A percentile compares a stretch with the other conserved stretches of the same genome.
These are phyloP conservation scores for Ustilago hordei DNA, from an alignment of 1,284 basidiomycete species.

Conservation along the genomic window DNA sequence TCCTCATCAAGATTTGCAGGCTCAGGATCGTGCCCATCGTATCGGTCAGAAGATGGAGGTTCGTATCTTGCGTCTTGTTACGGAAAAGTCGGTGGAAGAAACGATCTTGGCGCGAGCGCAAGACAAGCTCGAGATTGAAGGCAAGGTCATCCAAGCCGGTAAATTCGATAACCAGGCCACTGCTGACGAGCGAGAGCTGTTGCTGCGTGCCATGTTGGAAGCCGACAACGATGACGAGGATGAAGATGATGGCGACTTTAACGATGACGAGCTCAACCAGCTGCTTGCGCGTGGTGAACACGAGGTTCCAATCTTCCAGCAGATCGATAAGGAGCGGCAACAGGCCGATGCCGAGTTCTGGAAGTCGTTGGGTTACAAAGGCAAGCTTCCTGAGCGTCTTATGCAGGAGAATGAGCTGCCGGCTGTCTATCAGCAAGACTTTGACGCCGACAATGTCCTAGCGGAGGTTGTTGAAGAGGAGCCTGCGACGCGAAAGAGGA, in stretches of 20 bases:
- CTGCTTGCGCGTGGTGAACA: conserved; percentile 87
- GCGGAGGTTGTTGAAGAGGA: conserved; percentile 70
- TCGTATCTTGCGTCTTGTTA: conserved; percentile 94
- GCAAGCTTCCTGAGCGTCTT: conserved; percentile 78
- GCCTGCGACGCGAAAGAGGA: conserved; percentile 86
- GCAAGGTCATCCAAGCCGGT: conserved; percentile 89
- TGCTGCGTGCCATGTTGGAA: conserved; percentile 77
- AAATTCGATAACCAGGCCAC: conserved; percentile 99
- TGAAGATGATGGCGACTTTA: conserved; percentile 83
- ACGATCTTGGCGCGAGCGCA: conserved; percentile 94
- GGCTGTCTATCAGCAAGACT: conserved; percentile 86
- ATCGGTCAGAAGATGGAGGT: conserved; percentile 99
- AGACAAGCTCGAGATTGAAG: conserved; percentile 98
- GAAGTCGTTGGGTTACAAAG: conserved; percentile 78
- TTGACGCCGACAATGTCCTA: conserved; percentile 60
- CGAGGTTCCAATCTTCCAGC: conserved; percentile 82
- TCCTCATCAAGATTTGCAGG: conserved; percentile 81
- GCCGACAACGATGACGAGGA: conserved; percentile 69
- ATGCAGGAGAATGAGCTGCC: conserved; percentile 92
- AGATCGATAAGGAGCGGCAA: conserved; percentile 86
- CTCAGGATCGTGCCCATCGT: conserved; percentile 87
- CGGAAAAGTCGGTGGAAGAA: conserved; percentile 97
- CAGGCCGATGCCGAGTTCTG: conserved; percentile 79
- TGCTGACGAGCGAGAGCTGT: conserved; percentile 95
- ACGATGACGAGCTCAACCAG: conserved; percentile 96